Evolutionary conservation across 2,329 filamentous ascomycete species (phyloP).

Genomic region (Cryphonectria parasitica): DNA sequence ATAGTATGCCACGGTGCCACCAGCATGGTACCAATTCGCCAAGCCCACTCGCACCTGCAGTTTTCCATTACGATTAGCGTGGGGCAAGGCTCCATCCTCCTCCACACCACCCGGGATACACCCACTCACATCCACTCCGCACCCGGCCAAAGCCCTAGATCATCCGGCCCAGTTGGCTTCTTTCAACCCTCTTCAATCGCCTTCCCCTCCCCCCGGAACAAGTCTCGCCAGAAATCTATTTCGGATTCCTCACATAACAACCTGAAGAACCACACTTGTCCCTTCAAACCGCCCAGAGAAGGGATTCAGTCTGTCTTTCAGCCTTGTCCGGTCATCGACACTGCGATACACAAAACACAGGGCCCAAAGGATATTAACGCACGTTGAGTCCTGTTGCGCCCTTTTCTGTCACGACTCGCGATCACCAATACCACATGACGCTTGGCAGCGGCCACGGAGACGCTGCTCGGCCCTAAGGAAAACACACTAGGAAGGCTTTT

Average conservation of each 20-base stretch:
- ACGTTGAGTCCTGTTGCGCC: background rate
- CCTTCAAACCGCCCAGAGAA: background rate
- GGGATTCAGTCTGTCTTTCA: background rate
- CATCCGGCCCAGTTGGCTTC: conserved; percentile 6
- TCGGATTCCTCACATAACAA: background rate
- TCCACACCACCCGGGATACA: conserved; percentile 12
- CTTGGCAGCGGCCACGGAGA: conserved; percentile 15
- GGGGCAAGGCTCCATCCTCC: conserved; percentile 13
- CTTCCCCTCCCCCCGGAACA: conserved; percentile 13
- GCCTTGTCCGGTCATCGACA: background rate
- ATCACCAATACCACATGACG: conserved; percentile 14
- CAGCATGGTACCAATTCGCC: background rate
- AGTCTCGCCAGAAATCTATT: conserved; percentile 10
- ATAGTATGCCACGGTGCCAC: background rate
- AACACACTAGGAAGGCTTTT: conserved; percentile 28
- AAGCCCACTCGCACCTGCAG: conserved; percentile 12
- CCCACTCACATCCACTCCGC: conserved; percentile 6
- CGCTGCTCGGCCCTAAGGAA: conserved; percentile 23
- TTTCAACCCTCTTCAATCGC: conserved; percentile 14
- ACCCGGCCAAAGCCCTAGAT: conserved; percentile 9
- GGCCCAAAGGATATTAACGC: background rate
- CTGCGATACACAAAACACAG: background rate
- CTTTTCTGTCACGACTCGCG: background rate
- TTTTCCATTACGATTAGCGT: conserved; percentile 20
- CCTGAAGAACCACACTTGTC: background rate